Base-by-base conservation (phyloP, 2,329 filamentous ascomycete species). In the Cordyceps pruinosa region DNA sequence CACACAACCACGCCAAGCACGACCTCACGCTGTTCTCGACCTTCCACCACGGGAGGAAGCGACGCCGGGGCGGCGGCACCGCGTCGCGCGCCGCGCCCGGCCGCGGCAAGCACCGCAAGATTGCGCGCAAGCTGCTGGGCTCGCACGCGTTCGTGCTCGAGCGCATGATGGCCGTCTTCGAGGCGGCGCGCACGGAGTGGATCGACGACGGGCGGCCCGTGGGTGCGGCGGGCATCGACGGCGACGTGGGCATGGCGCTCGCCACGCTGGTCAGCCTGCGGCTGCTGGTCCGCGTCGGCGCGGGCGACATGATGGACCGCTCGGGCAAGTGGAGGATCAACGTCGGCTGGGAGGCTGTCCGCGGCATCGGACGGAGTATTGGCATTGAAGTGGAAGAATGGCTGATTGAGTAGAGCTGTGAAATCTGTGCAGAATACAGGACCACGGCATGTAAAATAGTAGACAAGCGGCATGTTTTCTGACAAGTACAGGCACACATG, bases 321-420 rank as follows among this genome's bases (percentile, higher is more conserved):
- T 83, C 83, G 0, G 84, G 82, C 5, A 86, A 87, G 70, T 94
- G 88, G 87, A 83, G 87, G 65, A 86, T 92, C 10, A 89, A 88
- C 63, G 84, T 89, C 58, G 84, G 85, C 1, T 92, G 88, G 88
- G 90, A 94, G 66, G 84, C 87, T 61, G 82, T 89, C 7, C 76
- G 86, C 59, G 80, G 78, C 4, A 73, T 94, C 61, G 89, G 88
- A 28, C 75, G 89, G 66, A 86, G 82, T 66, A 81, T 94, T 52
- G 86, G 87, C 2, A 78, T 94, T n/a, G 88, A 91, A 69, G 79
- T 91, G 13, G 85, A 89, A 61, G 89, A 93, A 68, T 92, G 86
- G 79, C 72, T 90, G 56, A 78, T 86, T 49, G 87, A 89, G 61
- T 89, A 68, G 68, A 21, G 28, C 2, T 23, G n/a, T 13, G 13